phyloP scores from a whole-genome alignment of 1,284 basidiomycete species.

The Boletus austroedulis region DNA sequence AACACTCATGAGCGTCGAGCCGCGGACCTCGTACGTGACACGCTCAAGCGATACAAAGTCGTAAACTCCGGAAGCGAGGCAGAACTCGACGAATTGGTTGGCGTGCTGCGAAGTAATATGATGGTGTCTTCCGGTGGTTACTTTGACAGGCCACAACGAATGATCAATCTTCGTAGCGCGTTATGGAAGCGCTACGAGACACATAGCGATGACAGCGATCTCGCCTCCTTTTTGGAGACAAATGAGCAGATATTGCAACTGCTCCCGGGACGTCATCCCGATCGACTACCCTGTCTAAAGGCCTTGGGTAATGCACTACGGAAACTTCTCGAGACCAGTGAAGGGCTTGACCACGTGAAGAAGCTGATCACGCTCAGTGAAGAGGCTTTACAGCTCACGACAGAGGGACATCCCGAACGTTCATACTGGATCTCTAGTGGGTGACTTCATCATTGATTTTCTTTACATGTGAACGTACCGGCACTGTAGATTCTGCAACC shows the following conservation, averaged over 20 bases:
- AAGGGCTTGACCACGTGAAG: background rate
- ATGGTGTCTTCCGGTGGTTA: background rate
- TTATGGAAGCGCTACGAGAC: background rate
- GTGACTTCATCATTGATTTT: background rate
- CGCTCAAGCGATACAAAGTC: background rate
- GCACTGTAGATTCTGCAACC: background rate
- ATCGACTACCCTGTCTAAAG: background rate
- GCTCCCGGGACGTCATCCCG: background rate
- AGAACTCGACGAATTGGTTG: background rate
- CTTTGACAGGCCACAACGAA: background rate
- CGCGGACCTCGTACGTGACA: background rate
- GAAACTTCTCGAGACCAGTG: background rate
- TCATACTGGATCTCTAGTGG: background rate
- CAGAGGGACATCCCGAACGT: background rate
- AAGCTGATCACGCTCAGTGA: background rate
- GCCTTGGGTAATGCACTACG: background rate
- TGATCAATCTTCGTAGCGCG: background rate
- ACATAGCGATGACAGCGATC: background rate
- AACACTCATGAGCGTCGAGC: background rate
- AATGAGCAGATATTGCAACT: background rate
- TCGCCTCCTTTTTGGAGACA: background rate
- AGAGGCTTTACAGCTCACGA: background rate
- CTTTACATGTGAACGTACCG: background rate
- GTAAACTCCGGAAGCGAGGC: background rate
- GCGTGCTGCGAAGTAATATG: background rate